phyloP scores from a whole-genome alignment of 169 alveolate species.

The Plasmodium fragile region DNA sequence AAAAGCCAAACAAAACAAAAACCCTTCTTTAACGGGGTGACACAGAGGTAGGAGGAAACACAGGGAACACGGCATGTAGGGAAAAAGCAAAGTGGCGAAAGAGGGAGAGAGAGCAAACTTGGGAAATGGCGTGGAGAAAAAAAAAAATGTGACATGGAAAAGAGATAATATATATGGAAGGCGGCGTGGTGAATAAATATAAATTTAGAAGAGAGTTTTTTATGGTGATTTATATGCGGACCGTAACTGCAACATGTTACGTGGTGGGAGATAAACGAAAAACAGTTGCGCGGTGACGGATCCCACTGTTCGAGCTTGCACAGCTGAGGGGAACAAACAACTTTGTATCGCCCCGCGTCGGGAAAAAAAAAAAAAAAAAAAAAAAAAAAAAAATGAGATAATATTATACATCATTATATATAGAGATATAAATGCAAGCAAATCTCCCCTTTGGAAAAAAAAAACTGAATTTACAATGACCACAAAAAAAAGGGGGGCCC shows the following conservation, averaged over 20 bases:
- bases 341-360: background rate
- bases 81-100: background rate
- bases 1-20: no score
- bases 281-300: no score
- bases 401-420: no score
- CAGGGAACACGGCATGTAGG: background rate
- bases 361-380: background rate
- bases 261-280: background rate
- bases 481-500: background rate
- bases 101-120: background rate
- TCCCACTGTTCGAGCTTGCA: no score
- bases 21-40: background rate
- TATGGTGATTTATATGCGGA: background rate
- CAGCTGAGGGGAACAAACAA: background rate
- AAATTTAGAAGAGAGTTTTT: background rate
- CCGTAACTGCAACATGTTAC: background rate
- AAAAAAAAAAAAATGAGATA: no score
- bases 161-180: no score
- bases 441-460: background rate
- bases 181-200: background rate
- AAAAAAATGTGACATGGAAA: background rate
- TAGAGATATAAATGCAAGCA: background rate
- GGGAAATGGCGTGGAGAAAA: background rate
- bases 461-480: background rate
- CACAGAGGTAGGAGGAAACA: background rate